Evolutionary conservation across 805 yeast species (phyloP), one percentile per base, ranked within the genome.

Genomic region (Spencermartinsiella europaea): DNA sequence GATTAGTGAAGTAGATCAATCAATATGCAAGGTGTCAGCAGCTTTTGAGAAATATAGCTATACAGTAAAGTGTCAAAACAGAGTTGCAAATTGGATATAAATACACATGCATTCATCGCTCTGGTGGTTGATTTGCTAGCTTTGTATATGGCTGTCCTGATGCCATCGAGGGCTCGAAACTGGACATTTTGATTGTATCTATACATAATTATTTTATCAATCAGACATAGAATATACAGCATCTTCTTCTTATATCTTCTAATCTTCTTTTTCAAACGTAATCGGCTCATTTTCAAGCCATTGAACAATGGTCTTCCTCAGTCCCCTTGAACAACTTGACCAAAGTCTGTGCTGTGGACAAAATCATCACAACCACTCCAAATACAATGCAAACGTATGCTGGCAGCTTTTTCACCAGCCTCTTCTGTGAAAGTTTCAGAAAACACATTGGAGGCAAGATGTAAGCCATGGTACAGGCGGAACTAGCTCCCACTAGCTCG

Each of bases 391-490:
- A 83, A 0, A 68, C 66, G 48, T 76, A 74, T 52, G 80, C 75
- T 0, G 89, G 83, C 0, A 80, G 34, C 42, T 76, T 80, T 47
- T 77, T 75, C 39, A 51, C 51, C 55, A 72, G 78, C 50, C 56
- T 67, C 45, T 60, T 68, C 47, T 68, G 62, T 0, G 88, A 76
- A 57, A 90, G 73, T 51, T 82, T 79, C 50, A 88, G 63, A 57
- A 75, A 85, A 57, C 96, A 90, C 62, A 83, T 62, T 2, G 96
- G 96, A 0, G 98, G 98, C 15, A 90, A 68, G 19, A 90, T 87
- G 61, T 86, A 90, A 0, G 98, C 97, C 83, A 91, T 82, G 34
- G 85, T 70, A 16, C 95, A 87, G 0, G 97, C 97, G 0, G 95
- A 84, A 0, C 95, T 84, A 0, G 96, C 90, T 1, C 98, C 98